Evolutionary conservation across 495 filamentous ascomycete species (phyloP), one percentile per base, ranked within the genome.

Genomic region (Mytilinidion resinicola): DNA sequence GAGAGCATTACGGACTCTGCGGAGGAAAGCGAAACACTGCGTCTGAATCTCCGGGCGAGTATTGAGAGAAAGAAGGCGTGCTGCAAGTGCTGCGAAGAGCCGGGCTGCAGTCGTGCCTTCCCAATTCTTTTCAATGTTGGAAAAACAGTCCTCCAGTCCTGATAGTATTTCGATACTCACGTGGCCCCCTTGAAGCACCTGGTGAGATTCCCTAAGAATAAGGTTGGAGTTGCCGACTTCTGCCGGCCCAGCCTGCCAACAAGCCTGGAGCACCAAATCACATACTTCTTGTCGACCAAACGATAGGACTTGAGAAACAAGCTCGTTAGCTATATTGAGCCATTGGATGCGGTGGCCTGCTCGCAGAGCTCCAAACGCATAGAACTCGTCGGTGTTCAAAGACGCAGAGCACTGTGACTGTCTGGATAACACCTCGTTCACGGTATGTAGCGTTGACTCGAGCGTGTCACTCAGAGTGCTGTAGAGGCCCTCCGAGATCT

Each of bases 241-340:
- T 0, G 60, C 11, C 1, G 76, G 75, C 0, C 81, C 81, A 1
- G 71, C 74, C 55, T 84, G 80, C 44, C 74, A 70, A 30, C 73
- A 72, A 12, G 77, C 72, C 58, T 85, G 82, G 14, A 75, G 63
- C 4, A 83, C 43, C 25, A 83, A 69, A 0, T 76, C 51, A 9
- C 61, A 61, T 0, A 78, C 79, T 30, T 78, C 72, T 9, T 70
- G 51, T 19, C 76, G 74, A 25, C 72, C 79, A 39, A 78, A 75
- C 41, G 76, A 72, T 1, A 86, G 36, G 8, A 67, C 70, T 4
- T 76, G 77, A 6, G 69, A 64, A 0, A 63, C 61, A n/a, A 86
- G 66, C 59, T 85, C 76, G 12, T 73, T 59, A 0, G 80, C 65
- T 14, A 85, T 75, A 50, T 84, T 84, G 36, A 75, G 63, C 78